Base-by-base conservation (phyloP, 257 asterid genomes). In the Solanum peruvianum region DNA sequence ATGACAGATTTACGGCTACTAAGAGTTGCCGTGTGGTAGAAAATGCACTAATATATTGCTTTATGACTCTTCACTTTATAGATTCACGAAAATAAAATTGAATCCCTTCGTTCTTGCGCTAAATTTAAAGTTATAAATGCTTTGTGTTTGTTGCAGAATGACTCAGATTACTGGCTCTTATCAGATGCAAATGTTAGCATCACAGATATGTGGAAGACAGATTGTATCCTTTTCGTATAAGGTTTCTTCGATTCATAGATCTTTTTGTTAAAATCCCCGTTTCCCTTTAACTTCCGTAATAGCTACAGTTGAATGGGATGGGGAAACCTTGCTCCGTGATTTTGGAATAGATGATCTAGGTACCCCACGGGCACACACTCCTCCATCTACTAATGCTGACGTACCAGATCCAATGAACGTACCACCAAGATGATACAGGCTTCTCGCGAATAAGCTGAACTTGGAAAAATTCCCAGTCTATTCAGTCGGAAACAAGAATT, bases 181-280 rank as follows among this genome's bases (percentile, higher is more conserved):
- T 94, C 99, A 72, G 98, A 94, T 64, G 92, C 95, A 49, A 94
- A 89, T 86, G 92, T 95, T 90, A 97, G 99, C 95, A 92, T 94
- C 73, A 95, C 99, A 25, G 98, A 97, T 89, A 92, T 97, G 98
- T 97, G 99, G 99, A 93, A 92, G 90, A 88, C 93, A n/a, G 99
- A 94, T 86, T 87, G 98, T 96, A 93, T 86, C 71, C 91, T 89
- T 81, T 87, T 88, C 72, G 13, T 71, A 82, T 37, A 47, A 56
- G 82, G 82, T 37, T 71, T 69, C 39, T 87, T 42, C 25, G 37
- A 72, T 58, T 23, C 7, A 1, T 14, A 12, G 52, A 12, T 18
- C 10, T 69, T 62, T 39, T 7, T 29, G 72, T 41, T 56, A 8
- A 8, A 86, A 87, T 84, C 67, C 87, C 83, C 16, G 78, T 73